These are phyloP conservation scores for Fusarium dimerum DNA, from an alignment of 2,329 filamentous ascomycete species.

Conservation along the genomic window DNA sequence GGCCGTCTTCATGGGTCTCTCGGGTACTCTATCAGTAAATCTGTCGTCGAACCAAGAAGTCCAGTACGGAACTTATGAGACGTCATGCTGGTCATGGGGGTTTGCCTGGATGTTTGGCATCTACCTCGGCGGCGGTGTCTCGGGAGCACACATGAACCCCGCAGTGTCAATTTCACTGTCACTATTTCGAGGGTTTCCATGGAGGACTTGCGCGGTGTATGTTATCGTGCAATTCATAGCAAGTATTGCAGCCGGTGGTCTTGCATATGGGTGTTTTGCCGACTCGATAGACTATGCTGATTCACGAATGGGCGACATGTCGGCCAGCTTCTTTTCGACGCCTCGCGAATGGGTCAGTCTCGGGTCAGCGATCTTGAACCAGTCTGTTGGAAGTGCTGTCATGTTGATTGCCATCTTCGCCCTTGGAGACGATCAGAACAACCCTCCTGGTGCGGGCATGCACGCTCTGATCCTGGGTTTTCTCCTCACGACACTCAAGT, in stretches of 20 bases:
- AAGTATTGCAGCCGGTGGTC: slow-evolving; percentile 4
- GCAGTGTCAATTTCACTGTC: slow-evolving; percentile 37
- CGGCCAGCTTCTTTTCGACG: slow-evolving; percentile 5
- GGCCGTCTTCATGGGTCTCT: slow-evolving; percentile 19
- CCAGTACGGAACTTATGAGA: slow-evolving; percentile 22
- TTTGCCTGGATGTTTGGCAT: slow-evolving; percentile 30
- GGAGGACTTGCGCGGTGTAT: slow-evolving; percentile 29
- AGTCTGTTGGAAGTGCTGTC: slow-evolving; percentile 37
- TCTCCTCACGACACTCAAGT: slow-evolving; percentile 37
- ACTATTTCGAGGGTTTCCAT: slow-evolving; percentile 40
- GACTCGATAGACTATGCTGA: slow-evolving; percentile 28
- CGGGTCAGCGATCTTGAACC: slow-evolving; percentile 30
- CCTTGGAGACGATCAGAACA: slow-evolving; percentile 39
- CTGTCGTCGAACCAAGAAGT: slow-evolving; percentile 12
- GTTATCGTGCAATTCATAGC: slow-evolving; percentile 8
- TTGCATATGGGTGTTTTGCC: slow-evolving; percentile 11
- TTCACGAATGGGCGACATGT: slow-evolving; percentile 30
- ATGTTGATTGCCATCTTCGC: slow-evolving; percentile 40
- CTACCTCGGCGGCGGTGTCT: slow-evolving; percentile 28
- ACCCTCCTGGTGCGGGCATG: slow-evolving; percentile 39
- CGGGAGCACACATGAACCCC: slow-evolving; percentile 36
- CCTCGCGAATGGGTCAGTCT: not conserved
- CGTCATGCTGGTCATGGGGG: slow-evolving; percentile 26
- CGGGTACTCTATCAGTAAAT: slow-evolving; percentile 18
- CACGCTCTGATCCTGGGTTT: slow-evolving; percentile 39